Evolutionary conservation across 768 basidiomycete species (phyloP), one percentile per base, ranked within the genome.

Genomic region (Amanita rimosa): DNA sequence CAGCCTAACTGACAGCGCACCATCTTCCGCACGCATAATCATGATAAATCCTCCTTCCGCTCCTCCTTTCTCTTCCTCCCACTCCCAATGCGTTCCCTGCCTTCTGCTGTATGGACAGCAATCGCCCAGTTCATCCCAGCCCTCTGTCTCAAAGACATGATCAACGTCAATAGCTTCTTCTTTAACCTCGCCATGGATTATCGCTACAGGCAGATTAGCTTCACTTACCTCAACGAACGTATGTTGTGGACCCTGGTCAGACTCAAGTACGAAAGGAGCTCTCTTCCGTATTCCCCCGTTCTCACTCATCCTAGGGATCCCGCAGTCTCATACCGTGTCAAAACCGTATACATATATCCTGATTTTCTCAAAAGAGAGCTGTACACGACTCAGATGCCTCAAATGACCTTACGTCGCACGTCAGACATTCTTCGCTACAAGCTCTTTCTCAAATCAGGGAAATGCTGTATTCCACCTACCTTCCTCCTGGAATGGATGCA

Each of bases 131-230:
- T 59, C 54, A 43, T 71, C 46, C 65, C 68, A 8, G 62, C 61
- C 11, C 60, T 59, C 48, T 49, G 51, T 19, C 55, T 70, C 47
- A 59, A 57, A 35, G 60, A 62, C 33, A 65, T 72, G 48, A 58
- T 64, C 54, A 55, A 54, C 47, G 58, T 72, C 49, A 71, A 71
- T 55, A 60, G 61, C 46, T 59, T 59, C 38, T 65, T 70, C 59
- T 62, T 64, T 59, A 52, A 68, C 57, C 58, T 67, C 54, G 62
- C 63, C 45, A 73, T 76, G 73, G 69, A 74, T 52, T 67, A 58
- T 41, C 63, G 73, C 11, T 76, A 76, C 53, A 64, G 70, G 10
- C 69, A 71, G 51, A 64, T 75, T 55, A 72, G 70, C 56, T 73
- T 76, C 53, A 69, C 72, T 2, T 76, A 73, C 59, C 60, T 72